Percentiles rank a stretch among this genome's conserved stretches.
phyloP scores from a whole-genome alignment of 129 eudicot species.

The Silybum marianum region DNA sequence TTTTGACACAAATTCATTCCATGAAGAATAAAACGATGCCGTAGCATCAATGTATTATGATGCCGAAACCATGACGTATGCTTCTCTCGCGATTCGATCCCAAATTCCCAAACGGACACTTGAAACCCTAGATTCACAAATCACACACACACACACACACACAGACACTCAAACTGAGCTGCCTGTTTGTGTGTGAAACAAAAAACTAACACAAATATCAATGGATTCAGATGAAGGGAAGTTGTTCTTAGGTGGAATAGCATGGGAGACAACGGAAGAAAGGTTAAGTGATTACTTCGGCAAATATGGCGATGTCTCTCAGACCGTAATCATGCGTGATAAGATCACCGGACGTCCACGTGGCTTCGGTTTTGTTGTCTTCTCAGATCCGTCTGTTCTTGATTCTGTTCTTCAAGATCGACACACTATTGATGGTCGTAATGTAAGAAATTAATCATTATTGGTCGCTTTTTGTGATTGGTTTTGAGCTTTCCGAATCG shows the following conservation, averaged over 20 bases:
- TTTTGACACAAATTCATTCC: neutral
- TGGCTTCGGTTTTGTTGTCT: slow-evolving; percentile 76
- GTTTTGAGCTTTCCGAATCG: too few relatives aligned
- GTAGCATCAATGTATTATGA: neutral
- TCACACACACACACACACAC: slow-evolving; percentile 25
- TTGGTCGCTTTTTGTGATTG: neutral
- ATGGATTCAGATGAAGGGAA: slow-evolving; percentile 66
- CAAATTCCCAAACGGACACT: slow-evolving; percentile 36
- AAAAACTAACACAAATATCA: neutral
- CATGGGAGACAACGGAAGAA: slow-evolving; percentile 65
- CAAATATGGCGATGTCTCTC: slow-evolving; percentile 67
- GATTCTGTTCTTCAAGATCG: slow-evolving; percentile 64
- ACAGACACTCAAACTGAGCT: slow-evolving; percentile 17
- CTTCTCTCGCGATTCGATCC: slow-evolving; percentile 27
- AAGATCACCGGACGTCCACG: slow-evolving; percentile 72
- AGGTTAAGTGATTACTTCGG: slow-evolving; percentile 52
- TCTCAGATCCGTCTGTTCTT: slow-evolving; percentile 62
- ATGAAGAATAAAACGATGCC: neutral
- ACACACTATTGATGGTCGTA: slow-evolving; percentile 61
- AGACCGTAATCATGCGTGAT: slow-evolving; percentile 71
- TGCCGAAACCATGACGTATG: slow-evolving; percentile 26
- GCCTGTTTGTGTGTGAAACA: slow-evolving; percentile 21
- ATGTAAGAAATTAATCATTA: slow-evolving; percentile 28
- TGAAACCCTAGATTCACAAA: slow-evolving; percentile 35
- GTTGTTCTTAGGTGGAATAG: slow-evolving; percentile 65